Base-by-base conservation (phyloP, 2,329 filamentous ascomycete genomes). In the Dothistroma septosporum region DNA sequence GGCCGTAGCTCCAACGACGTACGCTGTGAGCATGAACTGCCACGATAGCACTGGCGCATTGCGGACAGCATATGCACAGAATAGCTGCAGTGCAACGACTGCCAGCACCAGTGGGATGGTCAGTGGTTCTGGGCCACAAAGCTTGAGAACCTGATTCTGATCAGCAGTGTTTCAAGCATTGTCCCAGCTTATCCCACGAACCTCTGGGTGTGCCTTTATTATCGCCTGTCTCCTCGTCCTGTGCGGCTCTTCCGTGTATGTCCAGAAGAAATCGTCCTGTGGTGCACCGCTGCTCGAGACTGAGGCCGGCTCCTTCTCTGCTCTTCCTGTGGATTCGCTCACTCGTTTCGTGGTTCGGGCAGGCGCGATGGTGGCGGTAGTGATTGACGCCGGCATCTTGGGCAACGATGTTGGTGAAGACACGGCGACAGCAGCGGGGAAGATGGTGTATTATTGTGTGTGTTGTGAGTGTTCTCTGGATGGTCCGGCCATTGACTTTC, bases 151-250 rank as follows among this genome's bases (percentile, higher is more conserved):
- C 91, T 95, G 68, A 11, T 49, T 57, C 5, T 4, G 2, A 22
- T 57, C 55, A 50, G 50, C 47, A 55, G 46, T n/a, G 54, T 41
- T 49, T 60, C 55, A 31, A 58, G 52, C 52, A 24, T 46, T 32
- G 28, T 57, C 19, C 55, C 10, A 41, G 37, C 46, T 14, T 22
- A 19, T 55, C 24, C 22, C 21, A 33, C 74, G 21, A 79, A 93
- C 92, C 84, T 99, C 93, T 52, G 94, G 94, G 75, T 99, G 93
- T 58, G 93, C 92, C 80, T 97, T 97, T 78, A 99, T 97, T 71
- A 99, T 99, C 64, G 92, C 91, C 69, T 93, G 85, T 60, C 94
- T 85, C 69, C 94, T 83, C 33, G 93, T 94, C 68, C 92, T 86
- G 77, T 99, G 94, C 64, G 94, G 94, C 78, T 99, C 94, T 76